Evolutionary conservation across 139 green algal species (phyloP), one percentile per base, ranked within the genome.

Genomic region (Picochlorum sp.): DNA sequence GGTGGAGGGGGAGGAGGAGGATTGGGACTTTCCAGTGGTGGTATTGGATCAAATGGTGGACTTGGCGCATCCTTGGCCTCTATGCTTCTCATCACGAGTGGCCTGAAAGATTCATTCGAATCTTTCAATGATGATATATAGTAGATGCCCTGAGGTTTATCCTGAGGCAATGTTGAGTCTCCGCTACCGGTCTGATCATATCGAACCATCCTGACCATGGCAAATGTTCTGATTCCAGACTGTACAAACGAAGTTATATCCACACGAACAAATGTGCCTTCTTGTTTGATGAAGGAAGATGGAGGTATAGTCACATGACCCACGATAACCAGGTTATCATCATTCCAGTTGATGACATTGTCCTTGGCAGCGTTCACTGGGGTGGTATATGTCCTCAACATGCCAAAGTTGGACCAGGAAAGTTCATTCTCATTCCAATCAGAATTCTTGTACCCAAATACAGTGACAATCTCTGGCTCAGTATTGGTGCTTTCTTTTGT

Each of bases 241-340:
- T 59, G n/a, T 15, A 59, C 21, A 23, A 18, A 15, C 15, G 21
- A 9, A 15, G 51, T 59, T 21, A 59, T 21, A 15, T 59, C 51
- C 6, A 59, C 13, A 9, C 23, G n/a, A 11, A 59, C 13, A 34
- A 26, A 34, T 28, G 8, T 4, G 20, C 51, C 51, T 11, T 30
- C 23, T 30, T 34, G 18, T 41, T 28, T 14, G 6, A 59, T 21
- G 13, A 9, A 9, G 0, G 51, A 59, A 26, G 51, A 30, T 18
- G 51, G 51, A 34, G 51, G 51, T 10, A 59, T 28, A 3, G 51
- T 59, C 8, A 59, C 13, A 34, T 59, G 51, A 23, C 51, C 51
- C n/a, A 59, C 51, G 4, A 59, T 28, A 7, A 23, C 28, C 26
- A 65, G 52, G 18, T 58, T 49, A 11, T 34, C 37, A 41, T 41